A percentile compares a stretch with the other conserved stretches of the same genome.
phyloP scores from a whole-genome alignment of 768 basidiomycete genomes.

The Kwoniella dendrophila region DNA sequence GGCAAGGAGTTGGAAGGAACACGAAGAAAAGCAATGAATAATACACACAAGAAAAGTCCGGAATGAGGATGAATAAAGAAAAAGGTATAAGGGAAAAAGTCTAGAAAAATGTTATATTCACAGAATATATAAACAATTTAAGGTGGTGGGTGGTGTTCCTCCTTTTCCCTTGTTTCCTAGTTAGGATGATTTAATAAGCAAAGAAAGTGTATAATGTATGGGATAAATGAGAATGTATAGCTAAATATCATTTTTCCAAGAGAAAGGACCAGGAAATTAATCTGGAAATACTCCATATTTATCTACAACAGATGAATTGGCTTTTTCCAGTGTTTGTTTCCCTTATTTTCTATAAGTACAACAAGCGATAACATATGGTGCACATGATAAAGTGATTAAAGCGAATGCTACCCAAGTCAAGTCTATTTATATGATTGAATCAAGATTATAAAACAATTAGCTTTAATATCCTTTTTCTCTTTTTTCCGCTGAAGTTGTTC shows the following conservation, averaged over 20 bases:
- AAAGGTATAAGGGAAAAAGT: neutral
- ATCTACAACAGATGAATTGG: no score
- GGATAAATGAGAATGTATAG: no score
- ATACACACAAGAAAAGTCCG: neutral
- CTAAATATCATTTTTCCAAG: no score
- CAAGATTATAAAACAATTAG: neutral
- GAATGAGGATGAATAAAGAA: constrained; percentile 1
- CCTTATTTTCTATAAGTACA: constrained; percentile 44
- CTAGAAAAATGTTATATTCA: neutral
- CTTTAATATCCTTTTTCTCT: neutral
- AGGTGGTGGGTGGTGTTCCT: neutral
- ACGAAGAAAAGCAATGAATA: neutral
- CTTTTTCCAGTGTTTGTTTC: no score
- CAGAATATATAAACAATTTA: constrained; percentile 1
- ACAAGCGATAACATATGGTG: constrained; percentile 53
- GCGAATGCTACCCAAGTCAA: constrained; percentile 55
- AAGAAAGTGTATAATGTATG: no score
- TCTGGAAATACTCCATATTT: neutral
- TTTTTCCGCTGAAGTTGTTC: neutral
- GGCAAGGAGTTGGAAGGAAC: neutral
- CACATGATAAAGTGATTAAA: constrained; percentile 40
- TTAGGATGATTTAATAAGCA: no score
- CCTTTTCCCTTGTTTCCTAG: no score
- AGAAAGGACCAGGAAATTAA: no score
- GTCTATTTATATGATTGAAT: constrained; percentile 35